Evolutionary conservation across 495 filamentous ascomycete genomes (phyloP), one percentile per base, ranked within the genome.

Genomic region (Polyplosphaeria fusca): DNA sequence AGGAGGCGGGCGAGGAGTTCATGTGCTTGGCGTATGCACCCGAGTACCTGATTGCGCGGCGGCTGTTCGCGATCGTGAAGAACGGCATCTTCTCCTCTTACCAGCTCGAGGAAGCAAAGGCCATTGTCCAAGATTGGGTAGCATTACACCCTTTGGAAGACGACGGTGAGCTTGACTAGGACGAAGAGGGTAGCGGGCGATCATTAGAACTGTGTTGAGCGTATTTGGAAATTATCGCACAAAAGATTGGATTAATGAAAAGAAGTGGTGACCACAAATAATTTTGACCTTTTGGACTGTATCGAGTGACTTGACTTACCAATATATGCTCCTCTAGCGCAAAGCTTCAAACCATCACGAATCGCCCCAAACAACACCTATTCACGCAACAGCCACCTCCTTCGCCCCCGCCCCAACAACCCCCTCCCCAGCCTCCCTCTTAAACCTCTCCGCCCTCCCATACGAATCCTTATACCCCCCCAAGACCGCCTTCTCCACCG

Each of bases 361-460:
- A n/a, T n/a, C n/a, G n/a, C n/a, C n/a, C n/a, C n/a, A n/a, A n/a
- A n/a, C n/a, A n/a, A 35, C 7, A 7, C 30, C 30, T 7, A 35
- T 14, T 35, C 23, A 58, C 25, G 38, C 46, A 7, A 58, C 47
- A 19, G 54, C 28, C 2, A 59, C 55, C 13, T 39, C 47, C 40
- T 41, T 44, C 40, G 18, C 47, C 40, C 2, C 40, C 24, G 19
- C 35, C 18, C 18, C 22, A 24, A 26, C 41, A 38, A 20, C 14
- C 53, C 16, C 26, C 16, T 23, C 32, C 28, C 48, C 42, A 20
- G 27, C 28, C 18, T 57, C 53, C 16, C 20, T 52, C 47, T 59
- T 59, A 38, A 18, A 52, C 48, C 41, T 44, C 55, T 59, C 55
- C 41, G 55, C 55, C 27, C 55, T 43, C 18, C 55, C 55, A 47